phyloP scores from a whole-genome alignment of 768 basidiomycete genomes.

The Lyophyllum atratum region DNA sequence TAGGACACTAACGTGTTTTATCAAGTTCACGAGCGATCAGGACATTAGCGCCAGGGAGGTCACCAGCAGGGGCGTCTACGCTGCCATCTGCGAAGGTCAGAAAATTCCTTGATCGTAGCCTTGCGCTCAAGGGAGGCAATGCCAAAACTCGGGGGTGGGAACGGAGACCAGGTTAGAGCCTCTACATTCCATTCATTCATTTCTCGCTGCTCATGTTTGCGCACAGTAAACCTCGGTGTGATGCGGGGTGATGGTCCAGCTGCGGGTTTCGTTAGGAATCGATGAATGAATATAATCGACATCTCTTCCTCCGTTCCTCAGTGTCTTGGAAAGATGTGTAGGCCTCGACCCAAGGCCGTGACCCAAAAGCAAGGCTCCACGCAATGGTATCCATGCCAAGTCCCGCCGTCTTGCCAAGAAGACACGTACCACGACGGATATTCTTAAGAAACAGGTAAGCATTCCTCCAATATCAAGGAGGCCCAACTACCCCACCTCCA shows the following conservation, averaged over 20 bases:
- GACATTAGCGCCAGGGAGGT: slow-evolving; percentile 33
- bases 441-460: no score
- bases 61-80: slow-evolving; percentile 39
- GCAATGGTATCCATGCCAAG: no score
- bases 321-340: background rate
- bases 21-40: slow-evolving; percentile 57
- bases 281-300: slow-evolving; percentile 11
- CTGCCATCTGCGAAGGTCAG: slow-evolving; percentile 49
- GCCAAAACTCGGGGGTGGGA: slow-evolving; percentile 55
- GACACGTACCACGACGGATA: no score
- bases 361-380: background rate
- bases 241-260: slow-evolving; percentile 57
- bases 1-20: background rate
- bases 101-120: slow-evolving; percentile 53
- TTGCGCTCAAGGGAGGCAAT: slow-evolving; percentile 46
- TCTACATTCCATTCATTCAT: background rate
- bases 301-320: background rate
- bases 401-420: no score
- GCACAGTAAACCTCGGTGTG: slow-evolving; percentile 55
- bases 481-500: no score
- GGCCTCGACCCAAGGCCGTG: background rate
- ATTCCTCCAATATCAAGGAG: no score
- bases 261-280: slow-evolving; percentile 48
- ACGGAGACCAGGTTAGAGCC: slow-evolving; percentile 52
- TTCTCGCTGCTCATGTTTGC: background rate